Percentiles rank a stretch among this genome's conserved stretches.
These are phyloP conservation scores for Sporisorium iseilematis-ciliati DNA, from an alignment of 1,284 basidiomycete species.

Conservation along the genomic window DNA sequence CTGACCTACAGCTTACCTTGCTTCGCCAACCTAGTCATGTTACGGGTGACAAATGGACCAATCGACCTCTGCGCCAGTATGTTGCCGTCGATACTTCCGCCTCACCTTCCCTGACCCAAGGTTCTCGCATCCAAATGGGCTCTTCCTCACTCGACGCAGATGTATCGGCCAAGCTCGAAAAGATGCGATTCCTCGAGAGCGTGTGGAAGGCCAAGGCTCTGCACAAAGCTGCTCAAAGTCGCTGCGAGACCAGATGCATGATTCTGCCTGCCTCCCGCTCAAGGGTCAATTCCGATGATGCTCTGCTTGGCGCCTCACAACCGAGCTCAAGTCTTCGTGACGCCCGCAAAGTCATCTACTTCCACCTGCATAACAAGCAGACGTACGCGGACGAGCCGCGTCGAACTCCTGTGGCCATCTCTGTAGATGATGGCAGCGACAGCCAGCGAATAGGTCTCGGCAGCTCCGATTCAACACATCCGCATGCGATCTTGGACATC, in stretches of 20 bases:
- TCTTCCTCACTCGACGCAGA: constrained; percentile 29
- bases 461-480: constrained; percentile 38
- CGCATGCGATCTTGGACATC: constrained; percentile 55
- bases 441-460: constrained; percentile 11
- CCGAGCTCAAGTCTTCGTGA: constrained; percentile 14
- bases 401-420: constrained; percentile 43
- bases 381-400: constrained; percentile 40
- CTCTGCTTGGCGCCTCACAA: constrained; percentile 6
- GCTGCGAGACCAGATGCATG: constrained; percentile 54
- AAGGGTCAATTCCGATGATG: constrained; percentile 13
- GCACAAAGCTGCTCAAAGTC: constrained; percentile 47
- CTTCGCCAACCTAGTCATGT: constrained; percentile 44
- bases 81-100: constrained; percentile 47
- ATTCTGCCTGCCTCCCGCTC: constrained; percentile 38
- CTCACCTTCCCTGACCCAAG: constrained; percentile 6
- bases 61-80: constrained; percentile 56
- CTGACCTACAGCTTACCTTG: constrained; percentile 83
- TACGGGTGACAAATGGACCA: constrained; percentile 56
- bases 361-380: constrained; percentile 52
- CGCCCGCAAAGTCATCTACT: constrained; percentile 57
- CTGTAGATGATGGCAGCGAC: not conserved
- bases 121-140: constrained; percentile 18
- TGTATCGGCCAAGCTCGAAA: constrained; percentile 55
- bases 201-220: constrained; percentile 67
- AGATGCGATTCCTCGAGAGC: constrained; percentile 66